Percentiles rank a stretch among this genome's conserved stretches.
Conservation (phyloP, 305 asterid genomes). For the Rubia balearica region DNA sequence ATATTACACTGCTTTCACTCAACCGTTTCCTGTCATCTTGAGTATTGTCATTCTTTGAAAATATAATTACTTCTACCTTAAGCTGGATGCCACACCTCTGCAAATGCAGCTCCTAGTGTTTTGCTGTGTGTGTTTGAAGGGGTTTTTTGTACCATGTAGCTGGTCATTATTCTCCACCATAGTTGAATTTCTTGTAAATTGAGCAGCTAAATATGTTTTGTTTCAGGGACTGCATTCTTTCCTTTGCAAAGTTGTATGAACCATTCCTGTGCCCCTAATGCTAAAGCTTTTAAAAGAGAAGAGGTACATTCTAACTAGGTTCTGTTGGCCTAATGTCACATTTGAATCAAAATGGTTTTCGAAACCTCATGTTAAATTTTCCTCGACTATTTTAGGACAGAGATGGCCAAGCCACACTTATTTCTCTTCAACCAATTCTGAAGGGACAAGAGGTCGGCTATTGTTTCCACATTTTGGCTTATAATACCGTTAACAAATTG, state of each 20-base stretch:
- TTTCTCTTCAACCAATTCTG: conserved; percentile 53
- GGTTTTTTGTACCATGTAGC: not conserved
- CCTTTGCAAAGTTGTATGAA: conserved; percentile 94
- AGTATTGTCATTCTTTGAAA: not conserved
- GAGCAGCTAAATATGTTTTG: conserved; percentile 15
- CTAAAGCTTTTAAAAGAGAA: conserved; percentile 83
- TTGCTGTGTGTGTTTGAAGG: not conserved
- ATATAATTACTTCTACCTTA: not conserved
- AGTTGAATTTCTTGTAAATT: not conserved
- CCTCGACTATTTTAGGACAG: conserved; percentile 45
- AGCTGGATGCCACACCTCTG: not conserved
- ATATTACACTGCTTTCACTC: not conserved
- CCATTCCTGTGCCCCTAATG: conserved; percentile 88
- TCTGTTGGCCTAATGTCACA: not conserved
- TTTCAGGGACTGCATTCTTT: conserved; percentile 79
- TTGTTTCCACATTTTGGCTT: not conserved
- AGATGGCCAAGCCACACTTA: conserved; percentile 76
- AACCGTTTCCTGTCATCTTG: not conserved
- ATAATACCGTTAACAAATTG: too few relatives aligned
- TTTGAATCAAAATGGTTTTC: not conserved
- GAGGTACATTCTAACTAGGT: conserved; percentile 42
- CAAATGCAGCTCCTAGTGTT: not conserved
- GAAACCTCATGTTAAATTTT: conserved; percentile 8
- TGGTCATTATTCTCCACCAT: conserved; percentile 1
- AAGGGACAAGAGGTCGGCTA: conserved; percentile 72